These are phyloP conservation scores for Fonsecaea monophora DNA, from an alignment of 2,329 filamentous ascomycete species.

Conservation along the genomic window DNA sequence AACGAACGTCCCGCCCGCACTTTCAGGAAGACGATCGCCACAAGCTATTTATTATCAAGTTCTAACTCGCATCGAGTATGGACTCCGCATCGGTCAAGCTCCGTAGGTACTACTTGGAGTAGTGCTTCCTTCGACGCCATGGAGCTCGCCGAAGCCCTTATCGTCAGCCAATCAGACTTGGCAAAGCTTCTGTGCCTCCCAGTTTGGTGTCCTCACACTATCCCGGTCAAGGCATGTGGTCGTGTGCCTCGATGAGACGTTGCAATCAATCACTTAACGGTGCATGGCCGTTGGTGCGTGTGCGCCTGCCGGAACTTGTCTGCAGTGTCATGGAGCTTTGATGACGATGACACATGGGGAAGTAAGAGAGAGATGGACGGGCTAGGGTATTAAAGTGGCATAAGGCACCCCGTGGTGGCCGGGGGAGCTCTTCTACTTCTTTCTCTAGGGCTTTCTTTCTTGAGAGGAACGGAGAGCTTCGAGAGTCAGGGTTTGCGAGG, in stretches of 20 bases:
- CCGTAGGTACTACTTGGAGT: neutral
- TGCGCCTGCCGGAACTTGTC: neutral
- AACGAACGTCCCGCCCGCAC: conserved; percentile 3
- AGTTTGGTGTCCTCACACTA: conserved; percentile 7
- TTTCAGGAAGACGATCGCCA: neutral
- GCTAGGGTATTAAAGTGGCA: conserved; percentile 14
- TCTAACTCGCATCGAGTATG: no score
- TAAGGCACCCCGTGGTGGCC: neutral
- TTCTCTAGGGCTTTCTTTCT: conserved; percentile 5
- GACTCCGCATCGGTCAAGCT: neutral
- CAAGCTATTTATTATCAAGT: neutral
- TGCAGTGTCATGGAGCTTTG: neutral
- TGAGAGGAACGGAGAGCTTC: neutral
- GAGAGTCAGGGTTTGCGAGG: conserved; percentile 5
- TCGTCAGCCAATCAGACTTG: conserved; percentile 12
- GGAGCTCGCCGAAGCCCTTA: conserved; percentile 18
- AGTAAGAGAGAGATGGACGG: neutral
- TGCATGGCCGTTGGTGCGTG: neutral
- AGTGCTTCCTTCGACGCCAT: conserved; percentile 1
- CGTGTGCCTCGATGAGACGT: conserved; percentile 19
- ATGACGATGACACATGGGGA: neutral
- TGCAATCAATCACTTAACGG: conserved; percentile 9
- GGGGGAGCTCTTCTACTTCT: neutral
- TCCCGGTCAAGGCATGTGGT: conserved; percentile 7
- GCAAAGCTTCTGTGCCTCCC: neutral